These are phyloP conservation scores for Candida sp. DNA, from an alignment of 1,139 yeast genomes.

Conservation along the genomic window DNA sequence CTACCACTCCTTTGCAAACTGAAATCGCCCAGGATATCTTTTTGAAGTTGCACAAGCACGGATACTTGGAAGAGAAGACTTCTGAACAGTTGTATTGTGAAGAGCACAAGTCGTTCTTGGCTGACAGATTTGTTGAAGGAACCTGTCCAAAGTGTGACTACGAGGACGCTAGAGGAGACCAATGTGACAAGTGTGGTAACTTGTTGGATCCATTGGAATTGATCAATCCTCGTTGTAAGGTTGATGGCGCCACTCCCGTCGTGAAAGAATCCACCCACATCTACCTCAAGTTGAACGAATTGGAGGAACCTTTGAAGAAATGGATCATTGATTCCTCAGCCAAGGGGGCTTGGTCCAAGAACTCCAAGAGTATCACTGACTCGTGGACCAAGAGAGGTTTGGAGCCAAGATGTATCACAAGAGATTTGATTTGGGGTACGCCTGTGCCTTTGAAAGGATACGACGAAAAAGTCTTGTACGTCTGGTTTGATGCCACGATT, in stretches of 20 bases:
- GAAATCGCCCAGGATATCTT: slow-evolving; percentile 96
- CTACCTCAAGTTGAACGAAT: slow-evolving; percentile 80
- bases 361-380: slow-evolving; percentile 84
- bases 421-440: slow-evolving; percentile 98
- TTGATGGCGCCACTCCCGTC: slow-evolving; percentile 83
- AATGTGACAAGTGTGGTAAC: slow-evolving; percentile 96
- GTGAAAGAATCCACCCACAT: slow-evolving; percentile 86
- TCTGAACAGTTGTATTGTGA: slow-evolving; percentile 93
- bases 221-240: slow-evolving; percentile 93
- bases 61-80: slow-evolving; percentile 82
- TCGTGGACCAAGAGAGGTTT: slow-evolving; percentile 96
- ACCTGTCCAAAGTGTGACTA: slow-evolving; percentile 94
- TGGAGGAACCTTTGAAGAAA: slow-evolving; percentile 71
- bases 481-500: slow-evolving; percentile 98
- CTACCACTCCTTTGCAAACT: slow-evolving; percentile 91
- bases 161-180: slow-evolving; percentile 99
- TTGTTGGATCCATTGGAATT: slow-evolving; percentile 92
- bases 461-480: slow-evolving; percentile 90
- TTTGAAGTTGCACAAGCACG: slow-evolving; percentile 71
- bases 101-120: slow-evolving; percentile 86
- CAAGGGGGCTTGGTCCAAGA: slow-evolving; percentile 90
- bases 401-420: slow-evolving; percentile 93
- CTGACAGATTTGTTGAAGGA: slow-evolving; percentile 98
- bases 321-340: slow-evolving; percentile 76
- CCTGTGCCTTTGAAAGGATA: slow-evolving; percentile 90